These are phyloP conservation scores for Penicillium sp. DNA, from an alignment of 2,329 filamentous ascomycete genomes.

Conservation along the genomic window DNA sequence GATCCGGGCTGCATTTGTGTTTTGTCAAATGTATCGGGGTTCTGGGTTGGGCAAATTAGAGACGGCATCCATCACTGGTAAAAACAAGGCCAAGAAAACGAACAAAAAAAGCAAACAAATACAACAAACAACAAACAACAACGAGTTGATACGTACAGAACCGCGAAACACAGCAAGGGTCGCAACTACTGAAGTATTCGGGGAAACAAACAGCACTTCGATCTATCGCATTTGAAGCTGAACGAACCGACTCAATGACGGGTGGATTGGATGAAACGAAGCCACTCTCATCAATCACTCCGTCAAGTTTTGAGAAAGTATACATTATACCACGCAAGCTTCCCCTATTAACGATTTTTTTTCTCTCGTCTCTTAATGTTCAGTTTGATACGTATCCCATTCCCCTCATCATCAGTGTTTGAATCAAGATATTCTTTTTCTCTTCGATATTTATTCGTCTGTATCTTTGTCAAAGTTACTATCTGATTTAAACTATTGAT, in stretches of 20 bases:
- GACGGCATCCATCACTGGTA: conserved; percentile 34
- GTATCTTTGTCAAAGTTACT: not conserved
- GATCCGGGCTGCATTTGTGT: conserved; percentile 1
- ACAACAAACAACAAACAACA: conserved; percentile 5
- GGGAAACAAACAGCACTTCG: not conserved
- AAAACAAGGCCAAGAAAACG: conserved; percentile 18
- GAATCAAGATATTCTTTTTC: conserved; percentile 1
- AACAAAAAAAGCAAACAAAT: conserved; percentile 2
- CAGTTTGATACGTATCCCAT: not conserved
- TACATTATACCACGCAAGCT: not conserved
- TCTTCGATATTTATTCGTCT: conserved; percentile 1
- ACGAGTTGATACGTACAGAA: not conserved
- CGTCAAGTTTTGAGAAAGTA: not conserved
- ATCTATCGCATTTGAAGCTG: not conserved
- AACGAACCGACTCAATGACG: not conserved
- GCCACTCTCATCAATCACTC: not conserved
- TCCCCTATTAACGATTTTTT: not conserved
- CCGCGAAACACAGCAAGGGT: too few species aligned
- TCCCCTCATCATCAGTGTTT: conserved; percentile 2
- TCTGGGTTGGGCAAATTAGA: conserved; percentile 27
- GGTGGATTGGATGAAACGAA: not conserved
- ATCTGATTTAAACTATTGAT: not conserved
- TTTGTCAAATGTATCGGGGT: conserved; percentile 12
- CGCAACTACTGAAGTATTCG: not conserved
- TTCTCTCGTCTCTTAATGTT: not conserved